phyloP scores from a whole-genome alignment of 441 rosid genomes.

The Isatis lusitanica region DNA sequence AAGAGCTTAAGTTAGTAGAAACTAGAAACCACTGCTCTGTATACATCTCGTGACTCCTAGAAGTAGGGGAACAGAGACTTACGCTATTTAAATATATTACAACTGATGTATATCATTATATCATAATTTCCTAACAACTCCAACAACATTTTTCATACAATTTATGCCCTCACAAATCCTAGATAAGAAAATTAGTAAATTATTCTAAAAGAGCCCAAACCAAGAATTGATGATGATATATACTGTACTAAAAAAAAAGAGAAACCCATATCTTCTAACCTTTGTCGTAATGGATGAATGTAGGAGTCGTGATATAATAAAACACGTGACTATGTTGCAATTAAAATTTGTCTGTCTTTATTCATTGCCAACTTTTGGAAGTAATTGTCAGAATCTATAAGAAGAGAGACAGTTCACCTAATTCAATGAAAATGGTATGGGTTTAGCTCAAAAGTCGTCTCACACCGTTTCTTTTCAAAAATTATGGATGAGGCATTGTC shows the following conservation, averaged over 20 bases:
- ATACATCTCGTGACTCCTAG: not conserved
- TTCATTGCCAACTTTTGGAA: not conserved
- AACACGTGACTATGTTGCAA: not conserved
- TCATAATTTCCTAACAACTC: not conserved
- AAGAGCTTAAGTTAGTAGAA: not conserved
- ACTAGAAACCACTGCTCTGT: not conserved
- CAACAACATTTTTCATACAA: not conserved
- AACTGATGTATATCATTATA: not conserved
- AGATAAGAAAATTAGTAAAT: not conserved
- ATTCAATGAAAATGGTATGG: not conserved
- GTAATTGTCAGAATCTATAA: conserved; percentile 12
- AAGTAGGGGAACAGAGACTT: not conserved
- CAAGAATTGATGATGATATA: not conserved
- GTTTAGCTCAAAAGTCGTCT: not conserved
- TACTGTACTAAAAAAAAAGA: too few species aligned
- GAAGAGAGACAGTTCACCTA: not conserved
- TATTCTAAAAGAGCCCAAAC: not conserved
- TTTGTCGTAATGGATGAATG: not conserved
- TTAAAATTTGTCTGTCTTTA: not conserved
- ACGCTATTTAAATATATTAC: not conserved
- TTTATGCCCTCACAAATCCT: not conserved
- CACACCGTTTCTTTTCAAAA: not conserved
- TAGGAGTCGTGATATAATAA: not conserved
- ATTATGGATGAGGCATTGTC: not conserved
- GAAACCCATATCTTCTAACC: not conserved